A percentile compares a stretch with the other conserved stretches of the same genome.
These are phyloP conservation scores for Neurospora sp. DNA, from an alignment of 495 filamentous ascomycete genomes.

Conservation along the genomic window DNA sequence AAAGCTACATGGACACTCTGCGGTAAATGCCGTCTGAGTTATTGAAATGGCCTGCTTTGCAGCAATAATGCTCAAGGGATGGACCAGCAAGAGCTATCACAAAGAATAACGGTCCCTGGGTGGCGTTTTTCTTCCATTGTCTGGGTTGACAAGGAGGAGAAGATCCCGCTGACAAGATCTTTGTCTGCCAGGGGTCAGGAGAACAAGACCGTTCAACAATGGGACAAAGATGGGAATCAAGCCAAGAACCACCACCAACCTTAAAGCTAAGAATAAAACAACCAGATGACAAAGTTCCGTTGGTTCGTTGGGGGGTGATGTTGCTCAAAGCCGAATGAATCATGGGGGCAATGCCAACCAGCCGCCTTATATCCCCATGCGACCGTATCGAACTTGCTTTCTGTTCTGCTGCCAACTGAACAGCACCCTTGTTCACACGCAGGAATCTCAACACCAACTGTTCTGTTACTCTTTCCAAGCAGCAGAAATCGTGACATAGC, in stretches of 20 bases:
- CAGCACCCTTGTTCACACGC: not conserved
- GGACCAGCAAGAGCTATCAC: not conserved
- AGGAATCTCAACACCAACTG: not conserved
- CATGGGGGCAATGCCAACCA: not conserved
- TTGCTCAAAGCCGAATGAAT: not conserved
- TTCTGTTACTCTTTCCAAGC: not conserved
- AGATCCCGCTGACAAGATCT: not conserved
- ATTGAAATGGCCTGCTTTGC: not conserved
- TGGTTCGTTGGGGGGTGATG: not conserved
- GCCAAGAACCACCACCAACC: not conserved
- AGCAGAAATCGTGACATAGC: too few relatives aligned
- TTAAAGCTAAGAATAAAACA: not conserved
- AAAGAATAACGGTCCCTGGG: not conserved
- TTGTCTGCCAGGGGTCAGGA: not conserved
- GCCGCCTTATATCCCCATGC: not conserved
- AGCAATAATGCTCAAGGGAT: not conserved
- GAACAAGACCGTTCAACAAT: not conserved
- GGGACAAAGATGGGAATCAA: not conserved
- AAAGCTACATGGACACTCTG: not conserved
- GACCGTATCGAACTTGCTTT: not conserved
- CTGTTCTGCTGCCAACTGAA: not conserved
- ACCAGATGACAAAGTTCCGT: not conserved
- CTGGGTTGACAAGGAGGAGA: not conserved
- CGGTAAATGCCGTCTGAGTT: not conserved
- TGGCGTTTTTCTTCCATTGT: not conserved